These are phyloP conservation scores for Aphanomyces stellatus DNA, from an alignment of 352 stramenopile genomes.

Conservation along the genomic window DNA sequence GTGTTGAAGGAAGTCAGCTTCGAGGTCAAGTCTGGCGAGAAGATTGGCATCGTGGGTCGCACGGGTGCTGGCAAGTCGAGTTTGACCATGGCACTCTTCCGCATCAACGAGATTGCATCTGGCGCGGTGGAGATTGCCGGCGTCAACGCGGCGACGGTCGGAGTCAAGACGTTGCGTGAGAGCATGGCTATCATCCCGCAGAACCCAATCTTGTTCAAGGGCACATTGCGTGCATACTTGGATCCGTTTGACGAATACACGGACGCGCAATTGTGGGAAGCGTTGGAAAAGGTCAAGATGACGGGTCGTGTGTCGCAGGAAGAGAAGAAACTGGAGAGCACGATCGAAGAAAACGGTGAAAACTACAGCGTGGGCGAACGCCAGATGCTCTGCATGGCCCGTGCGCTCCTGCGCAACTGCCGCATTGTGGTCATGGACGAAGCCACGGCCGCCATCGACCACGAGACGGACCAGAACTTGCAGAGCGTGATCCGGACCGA, in stretches of 20 bases:
- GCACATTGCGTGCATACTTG: constrained; percentile 41
- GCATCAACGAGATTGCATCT: constrained; percentile 37
- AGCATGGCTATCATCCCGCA: constrained; percentile 27
- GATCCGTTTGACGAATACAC: constrained; percentile 67
- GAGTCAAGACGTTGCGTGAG: constrained; percentile 49
- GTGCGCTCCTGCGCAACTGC: constrained; percentile 88
- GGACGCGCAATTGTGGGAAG: constrained; percentile 27
- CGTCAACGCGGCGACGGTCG: constrained; percentile 44
- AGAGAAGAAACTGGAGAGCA: constrained; percentile 48
- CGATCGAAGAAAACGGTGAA: constrained; percentile 80
- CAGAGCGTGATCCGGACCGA: constrained; percentile 73
- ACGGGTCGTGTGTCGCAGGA: constrained; percentile 52
- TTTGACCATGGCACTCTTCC: constrained; percentile 72
- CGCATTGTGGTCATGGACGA: constrained; percentile 84
- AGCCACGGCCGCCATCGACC: constrained; percentile 67
- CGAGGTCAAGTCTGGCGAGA: constrained; percentile 40
- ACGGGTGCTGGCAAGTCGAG: constrained; percentile 86
- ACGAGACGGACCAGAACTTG: constrained; percentile 60
- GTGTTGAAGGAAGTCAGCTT: constrained; percentile 39
- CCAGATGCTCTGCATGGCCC: constrained; percentile 93
- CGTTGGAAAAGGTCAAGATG: constrained; percentile 27
- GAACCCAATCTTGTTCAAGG: constrained; percentile 23
- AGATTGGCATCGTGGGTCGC: constrained; percentile 73
- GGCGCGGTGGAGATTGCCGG: constrained; percentile 63
- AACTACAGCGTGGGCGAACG: constrained; percentile 94